These are phyloP conservation scores for Diaporthe amygdali DNA, from an alignment of 2,329 filamentous ascomycete species.

Conservation along the genomic window DNA sequence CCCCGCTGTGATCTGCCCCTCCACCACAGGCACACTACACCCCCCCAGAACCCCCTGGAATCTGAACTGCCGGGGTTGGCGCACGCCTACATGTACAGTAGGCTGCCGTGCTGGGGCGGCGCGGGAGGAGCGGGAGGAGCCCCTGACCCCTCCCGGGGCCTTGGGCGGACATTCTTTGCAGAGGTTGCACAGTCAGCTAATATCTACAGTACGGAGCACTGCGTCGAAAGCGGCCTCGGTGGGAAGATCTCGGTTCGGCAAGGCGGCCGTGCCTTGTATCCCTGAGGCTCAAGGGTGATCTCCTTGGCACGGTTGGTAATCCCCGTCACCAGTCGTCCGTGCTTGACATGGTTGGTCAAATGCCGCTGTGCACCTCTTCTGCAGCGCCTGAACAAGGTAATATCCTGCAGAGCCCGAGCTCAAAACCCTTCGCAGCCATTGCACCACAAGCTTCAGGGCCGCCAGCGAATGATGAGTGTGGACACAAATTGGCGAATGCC, in stretches of 20 bases:
- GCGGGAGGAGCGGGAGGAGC: no score
- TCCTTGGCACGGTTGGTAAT: background rate
- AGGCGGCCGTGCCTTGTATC: background rate
- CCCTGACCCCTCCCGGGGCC: background rate
- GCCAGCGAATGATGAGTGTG: background rate
- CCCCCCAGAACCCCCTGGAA: background rate
- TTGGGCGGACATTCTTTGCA: background rate
- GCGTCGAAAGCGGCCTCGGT: background rate
- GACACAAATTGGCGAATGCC: background rate
- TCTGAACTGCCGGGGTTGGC: no score
- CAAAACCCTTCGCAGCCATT: background rate
- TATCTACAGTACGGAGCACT: background rate
- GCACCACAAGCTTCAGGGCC: background rate
- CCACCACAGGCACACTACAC: background rate
- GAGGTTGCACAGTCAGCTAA: background rate
- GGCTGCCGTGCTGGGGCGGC: no score
- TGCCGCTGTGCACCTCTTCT: background rate
- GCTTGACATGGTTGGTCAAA: background rate
- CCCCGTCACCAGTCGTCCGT: background rate
- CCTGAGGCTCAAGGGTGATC: constrained; percentile 12
- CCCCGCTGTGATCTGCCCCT: constrained; percentile 4
- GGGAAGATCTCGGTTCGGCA: constrained; percentile 7
- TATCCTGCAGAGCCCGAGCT: background rate
- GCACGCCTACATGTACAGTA: no score
- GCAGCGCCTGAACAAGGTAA: background rate